Percentiles rank a stretch among this genome's conserved stretches.
Evolutionary conservation across 1,284 basidiomycete species (phyloP).

Genomic region (Thelephora terrestris): DNA sequence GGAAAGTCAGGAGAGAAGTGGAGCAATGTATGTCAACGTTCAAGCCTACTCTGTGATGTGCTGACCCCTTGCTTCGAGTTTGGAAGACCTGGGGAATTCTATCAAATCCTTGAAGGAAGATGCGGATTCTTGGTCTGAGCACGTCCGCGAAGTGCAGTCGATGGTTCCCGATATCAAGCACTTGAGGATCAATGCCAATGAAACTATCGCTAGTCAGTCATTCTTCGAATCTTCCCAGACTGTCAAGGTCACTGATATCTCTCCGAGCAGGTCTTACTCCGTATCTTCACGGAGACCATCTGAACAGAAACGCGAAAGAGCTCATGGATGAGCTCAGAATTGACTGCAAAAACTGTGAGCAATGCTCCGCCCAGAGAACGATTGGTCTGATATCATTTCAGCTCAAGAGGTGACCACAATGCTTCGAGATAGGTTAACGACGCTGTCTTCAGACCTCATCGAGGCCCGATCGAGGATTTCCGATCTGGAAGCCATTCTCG

Average conservation of each 20-base stretch:
- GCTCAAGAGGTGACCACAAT: slow-evolving; percentile 27
- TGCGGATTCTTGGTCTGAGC: slow-evolving; percentile 19
- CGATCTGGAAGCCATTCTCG: slow-evolving; percentile 18
- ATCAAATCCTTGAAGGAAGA: slow-evolving; percentile 20
- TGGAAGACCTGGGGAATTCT: slow-evolving; percentile 14
- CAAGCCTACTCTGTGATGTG: background rate
- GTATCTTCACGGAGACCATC: slow-evolving; percentile 18
- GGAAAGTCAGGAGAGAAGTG: slow-evolving; percentile 17
- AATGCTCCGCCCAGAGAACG: background rate
- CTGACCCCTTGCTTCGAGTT: slow-evolving; percentile 10
- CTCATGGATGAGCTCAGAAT: slow-evolving; percentile 18
- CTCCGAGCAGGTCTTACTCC: slow-evolving; percentile 17
- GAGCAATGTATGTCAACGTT: slow-evolving; percentile 13
- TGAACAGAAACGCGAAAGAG: slow-evolving; percentile 12
- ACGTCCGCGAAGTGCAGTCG: slow-evolving; percentile 16
- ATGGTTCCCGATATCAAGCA: slow-evolving; percentile 20
- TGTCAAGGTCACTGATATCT: background rate
- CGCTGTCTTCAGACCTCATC: slow-evolving; percentile 22
- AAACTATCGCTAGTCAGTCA: too few relatives aligned
- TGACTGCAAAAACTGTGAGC: slow-evolving; percentile 21
- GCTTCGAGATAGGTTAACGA: slow-evolving; percentile 25
- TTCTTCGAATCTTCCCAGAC: too few relatives aligned
- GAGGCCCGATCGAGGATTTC: slow-evolving; percentile 22
- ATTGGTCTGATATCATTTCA: slow-evolving; percentile 7
- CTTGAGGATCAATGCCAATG: slow-evolving; percentile 15